Conservation (phyloP, 345 rosid genomes). For the Lepidium didymum region DNA sequence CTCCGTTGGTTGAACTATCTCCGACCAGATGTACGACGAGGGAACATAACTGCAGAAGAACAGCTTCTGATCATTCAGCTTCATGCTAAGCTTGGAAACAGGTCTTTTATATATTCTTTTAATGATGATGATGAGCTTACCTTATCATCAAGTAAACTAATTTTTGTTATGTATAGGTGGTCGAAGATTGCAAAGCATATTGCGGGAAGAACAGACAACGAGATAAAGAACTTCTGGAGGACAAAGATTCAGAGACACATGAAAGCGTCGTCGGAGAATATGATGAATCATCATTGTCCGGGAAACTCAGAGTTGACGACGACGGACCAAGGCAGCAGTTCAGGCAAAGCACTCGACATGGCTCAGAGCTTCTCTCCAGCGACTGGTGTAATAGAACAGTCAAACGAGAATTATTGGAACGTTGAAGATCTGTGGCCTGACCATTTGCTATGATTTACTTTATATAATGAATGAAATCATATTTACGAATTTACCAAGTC, state of each 20-base stretch:
- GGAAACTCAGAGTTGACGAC: slow-evolving; percentile 4
- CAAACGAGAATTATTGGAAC: slow-evolving; percentile 66
- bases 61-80: slow-evolving; percentile 22
- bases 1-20: slow-evolving; percentile 31
- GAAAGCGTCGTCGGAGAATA: slow-evolving; percentile 16
- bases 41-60: slow-evolving; percentile 28
- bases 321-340: slow-evolving; percentile 20
- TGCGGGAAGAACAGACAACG: slow-evolving; percentile 97
- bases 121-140: background rate
- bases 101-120: background rate
- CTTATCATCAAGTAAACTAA: background rate
- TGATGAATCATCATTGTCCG: background rate
- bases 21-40: slow-evolving; percentile 31
- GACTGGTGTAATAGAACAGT: slow-evolving; percentile 18
- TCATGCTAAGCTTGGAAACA: slow-evolving; percentile 33
- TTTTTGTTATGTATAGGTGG: slow-evolving; percentile 39
- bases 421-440: slow-evolving; percentile 83
- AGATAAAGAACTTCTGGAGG: slow-evolving; percentile 95
- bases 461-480: no score
- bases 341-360: slow-evolving; percentile 11
- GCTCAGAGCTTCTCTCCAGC: slow-evolving; percentile 10
- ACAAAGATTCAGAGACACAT: slow-evolving; percentile 83
- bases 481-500: no score
- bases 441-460: slow-evolving; percentile 42
- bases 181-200: slow-evolving; percentile 91